Conservation (phyloP, 2,329 filamentous ascomycete genomes). For the Neoarthrinium moseri region DNA sequence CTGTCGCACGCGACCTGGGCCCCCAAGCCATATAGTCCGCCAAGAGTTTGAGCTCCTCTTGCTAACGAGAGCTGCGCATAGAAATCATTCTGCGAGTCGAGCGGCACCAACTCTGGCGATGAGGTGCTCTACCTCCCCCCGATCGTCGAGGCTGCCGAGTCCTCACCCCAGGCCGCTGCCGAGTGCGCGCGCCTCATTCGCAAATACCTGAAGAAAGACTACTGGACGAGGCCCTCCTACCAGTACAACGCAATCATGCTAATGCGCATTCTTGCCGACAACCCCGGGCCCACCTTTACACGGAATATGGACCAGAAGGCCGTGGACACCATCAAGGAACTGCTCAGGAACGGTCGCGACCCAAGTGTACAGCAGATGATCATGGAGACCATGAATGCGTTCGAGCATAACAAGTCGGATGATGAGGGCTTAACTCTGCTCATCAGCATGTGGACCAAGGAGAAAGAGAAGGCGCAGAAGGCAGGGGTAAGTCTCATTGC, state of each 20-base stretch:
- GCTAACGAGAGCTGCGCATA: conserved; percentile 32
- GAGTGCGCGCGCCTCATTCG: conserved; percentile 79
- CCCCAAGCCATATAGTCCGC: too few relatives aligned
- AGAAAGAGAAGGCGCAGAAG: conserved; percentile 67
- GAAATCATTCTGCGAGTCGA: conserved; percentile 81
- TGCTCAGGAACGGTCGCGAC: conserved; percentile 71
- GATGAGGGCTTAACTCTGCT: conserved; percentile 74
- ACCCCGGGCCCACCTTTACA: conserved; percentile 89
- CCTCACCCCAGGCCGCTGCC: conserved; percentile 79
- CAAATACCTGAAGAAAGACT: conserved; percentile 76
- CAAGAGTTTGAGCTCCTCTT: too few relatives aligned
- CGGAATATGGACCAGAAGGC: conserved; percentile 86
- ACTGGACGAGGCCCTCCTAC: conserved; percentile 62
- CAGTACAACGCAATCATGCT: conserved; percentile 99
- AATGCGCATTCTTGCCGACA: conserved; percentile 85
- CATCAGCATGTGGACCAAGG: conserved; percentile 84
- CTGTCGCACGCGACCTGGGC: not conserved
- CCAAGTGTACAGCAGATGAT: conserved; percentile 80
- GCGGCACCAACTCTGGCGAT: conserved; percentile 64
- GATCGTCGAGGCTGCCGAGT: conserved; percentile 94
- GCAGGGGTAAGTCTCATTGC: conserved; percentile 42
- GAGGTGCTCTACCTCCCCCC: conserved; percentile 90
- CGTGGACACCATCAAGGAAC: conserved; percentile 69
- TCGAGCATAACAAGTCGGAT: conserved; percentile 68
- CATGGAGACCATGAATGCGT: conserved; percentile 79